Evolutionary conservation across 345 rosid genomes (phyloP).

Genomic region (Durio zibethinus): DNA sequence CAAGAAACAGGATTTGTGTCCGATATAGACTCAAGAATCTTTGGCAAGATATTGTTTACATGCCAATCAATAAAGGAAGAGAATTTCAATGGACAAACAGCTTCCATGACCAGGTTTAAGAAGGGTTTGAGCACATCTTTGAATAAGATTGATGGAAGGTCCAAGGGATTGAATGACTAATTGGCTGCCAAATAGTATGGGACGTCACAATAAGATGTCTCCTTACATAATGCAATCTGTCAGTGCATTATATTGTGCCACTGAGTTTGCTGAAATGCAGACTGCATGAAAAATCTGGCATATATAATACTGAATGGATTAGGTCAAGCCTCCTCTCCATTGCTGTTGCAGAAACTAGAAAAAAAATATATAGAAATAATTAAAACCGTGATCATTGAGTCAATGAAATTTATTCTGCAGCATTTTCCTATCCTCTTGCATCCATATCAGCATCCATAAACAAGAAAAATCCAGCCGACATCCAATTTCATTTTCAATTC

Average conservation of each 20-base stretch:
- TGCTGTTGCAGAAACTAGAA: slow-evolving; percentile 12
- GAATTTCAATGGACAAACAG: background rate
- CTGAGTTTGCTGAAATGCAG: background rate
- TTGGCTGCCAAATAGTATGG: background rate
- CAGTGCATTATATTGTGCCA: slow-evolving; percentile 12
- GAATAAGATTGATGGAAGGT: background rate
- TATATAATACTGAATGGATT: background rate
- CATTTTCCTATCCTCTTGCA: background rate
- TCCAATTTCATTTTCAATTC: background rate
- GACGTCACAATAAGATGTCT: slow-evolving; percentile 1
- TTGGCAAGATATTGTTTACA: background rate
- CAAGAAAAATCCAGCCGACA: background rate
- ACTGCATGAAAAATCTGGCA: background rate
- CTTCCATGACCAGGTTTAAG: background rate
- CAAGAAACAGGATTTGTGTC: background rate
- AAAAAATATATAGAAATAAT: background rate
- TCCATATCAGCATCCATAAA: slow-evolving; percentile 10
- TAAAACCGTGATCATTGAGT: background rate
- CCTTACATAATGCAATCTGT: slow-evolving; percentile 5
- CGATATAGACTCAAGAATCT: background rate
- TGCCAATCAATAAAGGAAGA: background rate
- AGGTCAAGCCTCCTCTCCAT: slow-evolving; percentile 30
- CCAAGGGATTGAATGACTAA: background rate
- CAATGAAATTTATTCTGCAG: background rate
- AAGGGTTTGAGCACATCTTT: background rate